Evolutionary conservation across 768 basidiomycete species (phyloP), one percentile per base, ranked within the genome.

Genomic region (Pleurotus platypus): DNA sequence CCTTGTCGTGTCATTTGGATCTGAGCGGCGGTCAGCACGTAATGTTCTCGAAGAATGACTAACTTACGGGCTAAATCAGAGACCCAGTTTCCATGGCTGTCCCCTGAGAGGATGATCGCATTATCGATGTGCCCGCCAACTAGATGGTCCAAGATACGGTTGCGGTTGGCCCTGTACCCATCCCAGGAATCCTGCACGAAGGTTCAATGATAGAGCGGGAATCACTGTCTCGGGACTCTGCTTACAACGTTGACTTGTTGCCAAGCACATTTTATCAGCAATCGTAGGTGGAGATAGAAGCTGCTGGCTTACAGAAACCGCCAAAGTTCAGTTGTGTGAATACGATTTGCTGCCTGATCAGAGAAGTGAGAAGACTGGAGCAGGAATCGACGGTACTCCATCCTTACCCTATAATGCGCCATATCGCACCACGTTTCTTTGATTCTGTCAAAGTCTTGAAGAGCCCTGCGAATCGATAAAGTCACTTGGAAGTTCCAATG

Each of bases 21-120:
- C 81, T 83, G 59, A 9, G 11, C 16, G 26, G 24, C 47, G 15
- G 27, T 30, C 11, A 50, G 22, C 13, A 26, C n/a, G 11, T 13
- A 48, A 18, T 26, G 46, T 16, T 26, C 49, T 50, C 24, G n/a
- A 26, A 13, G 13, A 35, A 38, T 13, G 49, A 18, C 43, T 15
- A 39, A 72, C 79, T 61, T 60, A 80, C 80, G 77, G 38, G 79
- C 76, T 13, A 82, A 72, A 62, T 85, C 82, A 46, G 78, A 82
- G 11, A 79, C 82, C 83, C 82, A 84, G 63, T 82, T 83, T 4
- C 80, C 80, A 61, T 85, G 83, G 51, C 80, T 80, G 61, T 85
- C 84, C 11, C 84, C 82, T 13, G 83, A 73, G 16, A 85, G 71
- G 55, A 84, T 75, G 57, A 84, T 63, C 1, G 78, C 78, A 63